A percentile compares a stretch with the other conserved stretches of the same genome.
phyloP scores from a whole-genome alignment of 805 yeast genomes.

The Saturnispora saitoi region DNA sequence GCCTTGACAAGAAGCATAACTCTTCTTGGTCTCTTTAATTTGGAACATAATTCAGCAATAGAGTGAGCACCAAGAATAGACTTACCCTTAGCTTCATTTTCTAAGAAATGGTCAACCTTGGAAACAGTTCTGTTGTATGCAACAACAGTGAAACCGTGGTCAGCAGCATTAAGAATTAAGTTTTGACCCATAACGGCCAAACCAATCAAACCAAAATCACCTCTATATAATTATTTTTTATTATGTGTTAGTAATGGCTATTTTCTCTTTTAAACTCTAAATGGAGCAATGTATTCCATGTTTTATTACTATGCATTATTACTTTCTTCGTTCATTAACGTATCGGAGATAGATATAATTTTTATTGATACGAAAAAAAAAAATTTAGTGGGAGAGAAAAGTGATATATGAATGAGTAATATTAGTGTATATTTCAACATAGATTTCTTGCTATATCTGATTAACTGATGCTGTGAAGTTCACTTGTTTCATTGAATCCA shows the following conservation, averaged over 20 bases:
- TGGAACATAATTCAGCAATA: constrained; percentile 74
- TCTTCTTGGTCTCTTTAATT: constrained; percentile 96
- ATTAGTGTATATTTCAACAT: too few species aligned
- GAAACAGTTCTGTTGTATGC: constrained; percentile 97
- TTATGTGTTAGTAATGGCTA: background rate
- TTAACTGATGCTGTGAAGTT: too few species aligned
- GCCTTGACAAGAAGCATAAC: constrained; percentile 92
- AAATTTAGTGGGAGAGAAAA: too few species aligned
- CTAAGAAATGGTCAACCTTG: constrained; percentile 91
- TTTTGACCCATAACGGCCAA: constrained; percentile 99
- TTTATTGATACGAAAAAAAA: too few species aligned
- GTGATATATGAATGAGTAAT: too few species aligned
- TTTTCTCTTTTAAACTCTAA: too few species aligned
- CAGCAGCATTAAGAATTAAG: constrained; percentile 95
- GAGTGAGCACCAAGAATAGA: constrained; percentile 94
- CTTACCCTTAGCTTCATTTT: constrained; percentile 94
- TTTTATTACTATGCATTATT: too few species aligned
- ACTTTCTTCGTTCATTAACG: too few species aligned
- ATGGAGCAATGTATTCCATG: too few species aligned
- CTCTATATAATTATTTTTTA: constrained; percentile 33
- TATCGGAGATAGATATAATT: too few species aligned
- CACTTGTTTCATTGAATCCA: too few species aligned
- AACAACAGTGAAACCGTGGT: constrained; percentile 96
- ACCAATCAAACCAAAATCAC: constrained; percentile 98
- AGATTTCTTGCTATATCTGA: too few species aligned